A percentile compares a stretch with the other conserved stretches of the same genome.
These are phyloP conservation scores for Lipomyces starkeyi DNA, from an alignment of 805 yeast species.

Conservation along the genomic window DNA sequence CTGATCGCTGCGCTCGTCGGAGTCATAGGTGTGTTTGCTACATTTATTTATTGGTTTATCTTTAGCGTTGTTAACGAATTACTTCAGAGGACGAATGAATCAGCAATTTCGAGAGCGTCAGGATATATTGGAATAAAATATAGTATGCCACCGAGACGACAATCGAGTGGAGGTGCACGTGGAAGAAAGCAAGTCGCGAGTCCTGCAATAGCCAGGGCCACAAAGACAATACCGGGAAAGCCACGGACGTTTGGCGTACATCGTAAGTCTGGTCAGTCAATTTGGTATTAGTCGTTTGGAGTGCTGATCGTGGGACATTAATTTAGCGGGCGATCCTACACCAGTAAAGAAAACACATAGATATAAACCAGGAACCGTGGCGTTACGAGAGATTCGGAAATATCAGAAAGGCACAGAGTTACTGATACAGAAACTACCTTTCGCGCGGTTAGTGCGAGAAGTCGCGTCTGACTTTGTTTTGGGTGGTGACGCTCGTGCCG, in stretches of 20 bases:
- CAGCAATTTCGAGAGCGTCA: background rate
- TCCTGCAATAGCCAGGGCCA: conserved; percentile 23
- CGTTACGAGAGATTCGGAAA: conserved; percentile 95
- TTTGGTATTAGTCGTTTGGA: background rate
- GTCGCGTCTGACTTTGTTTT: conserved; percentile 89
- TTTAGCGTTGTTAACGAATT: background rate
- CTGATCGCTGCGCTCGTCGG: background rate
- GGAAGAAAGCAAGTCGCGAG: conserved; percentile 7
- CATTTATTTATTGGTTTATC: background rate
- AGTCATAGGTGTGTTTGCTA: background rate
- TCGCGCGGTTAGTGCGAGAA: conserved; percentile 96
- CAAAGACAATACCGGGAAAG: conserved; percentile 28
- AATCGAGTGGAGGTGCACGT: background rate
- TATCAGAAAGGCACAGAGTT: conserved; percentile 96
- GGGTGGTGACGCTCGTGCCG: conserved; percentile 30
- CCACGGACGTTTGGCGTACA: conserved; percentile 14
- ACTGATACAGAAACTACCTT: conserved; percentile 93
- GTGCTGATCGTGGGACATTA: background rate
- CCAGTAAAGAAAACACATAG: conserved; percentile 82
- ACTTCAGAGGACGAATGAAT: background rate
- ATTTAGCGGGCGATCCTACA: conserved; percentile 19
- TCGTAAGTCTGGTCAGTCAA: conserved; percentile 3
- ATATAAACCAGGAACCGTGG: conserved; percentile 95
- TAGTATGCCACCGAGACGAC: conserved; percentile 26
- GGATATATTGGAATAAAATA: background rate